Conservation (phyloP, 768 basidiomycete species). For the Hemileccinum impolitum region DNA sequence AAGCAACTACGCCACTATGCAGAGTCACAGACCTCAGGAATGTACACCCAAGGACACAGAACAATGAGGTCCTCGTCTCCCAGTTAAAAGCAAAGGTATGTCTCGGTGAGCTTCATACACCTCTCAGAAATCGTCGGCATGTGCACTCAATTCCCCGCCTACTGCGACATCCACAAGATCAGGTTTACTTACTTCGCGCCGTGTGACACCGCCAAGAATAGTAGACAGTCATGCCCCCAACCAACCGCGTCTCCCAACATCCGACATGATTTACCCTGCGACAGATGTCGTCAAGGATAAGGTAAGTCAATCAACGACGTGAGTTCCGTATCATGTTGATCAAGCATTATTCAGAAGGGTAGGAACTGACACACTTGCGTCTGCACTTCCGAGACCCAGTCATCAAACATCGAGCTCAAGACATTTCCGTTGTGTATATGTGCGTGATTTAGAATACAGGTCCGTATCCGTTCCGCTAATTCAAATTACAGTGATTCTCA, state of each 20-base stretch:
- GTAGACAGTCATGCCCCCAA: neutral
- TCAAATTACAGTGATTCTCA: neutral
- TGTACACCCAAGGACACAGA: slow-evolving; percentile 4
- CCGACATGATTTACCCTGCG: slow-evolving; percentile 5
- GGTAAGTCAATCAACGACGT: neutral
- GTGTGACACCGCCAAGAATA: neutral
- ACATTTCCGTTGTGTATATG: neutral
- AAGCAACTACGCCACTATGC: slow-evolving; percentile 7
- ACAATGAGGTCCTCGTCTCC: neutral
- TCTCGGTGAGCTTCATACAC: slow-evolving; percentile 9
- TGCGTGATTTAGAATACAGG: neutral
- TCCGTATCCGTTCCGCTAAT: neutral
- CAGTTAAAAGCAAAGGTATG: slow-evolving; percentile 17
- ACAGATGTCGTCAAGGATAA: slow-evolving; percentile 1
- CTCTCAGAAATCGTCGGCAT: slow-evolving; percentile 11
- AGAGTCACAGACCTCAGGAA: neutral
- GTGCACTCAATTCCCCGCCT: slow-evolving; percentile 10
- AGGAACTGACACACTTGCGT: neutral
- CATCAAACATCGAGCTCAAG: neutral
- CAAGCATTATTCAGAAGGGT: neutral
- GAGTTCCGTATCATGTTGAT: neutral
- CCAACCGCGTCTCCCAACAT: rapidly evolving
- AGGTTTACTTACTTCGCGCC: neutral
- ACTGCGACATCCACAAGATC: neutral
- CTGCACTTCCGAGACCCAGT: neutral